These are phyloP conservation scores for Hypoxylon trugodes DNA, from an alignment of 495 filamentous ascomycete genomes.

Conservation along the genomic window DNA sequence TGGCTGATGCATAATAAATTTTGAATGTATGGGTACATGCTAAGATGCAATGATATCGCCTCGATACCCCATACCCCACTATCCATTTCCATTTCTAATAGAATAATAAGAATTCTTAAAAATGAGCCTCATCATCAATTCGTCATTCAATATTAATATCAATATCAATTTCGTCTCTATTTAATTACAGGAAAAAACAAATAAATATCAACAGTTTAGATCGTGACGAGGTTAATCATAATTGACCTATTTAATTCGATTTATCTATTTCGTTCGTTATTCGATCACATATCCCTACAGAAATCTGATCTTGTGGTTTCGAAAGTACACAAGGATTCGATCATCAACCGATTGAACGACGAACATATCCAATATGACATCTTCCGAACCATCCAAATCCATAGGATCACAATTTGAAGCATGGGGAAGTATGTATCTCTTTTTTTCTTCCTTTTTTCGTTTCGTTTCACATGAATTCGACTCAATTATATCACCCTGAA, in stretches of 20 bases:
- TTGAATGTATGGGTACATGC: too few relatives aligned
- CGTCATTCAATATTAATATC: neutral
- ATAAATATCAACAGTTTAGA: too few relatives aligned
- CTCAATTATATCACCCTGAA: neutral
- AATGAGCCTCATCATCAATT: conserved; percentile 26
- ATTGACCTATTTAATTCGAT: too few relatives aligned
- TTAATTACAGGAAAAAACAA: neutral
- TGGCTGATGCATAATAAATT: conserved; percentile 1
- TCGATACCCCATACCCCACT: conserved; percentile 4
- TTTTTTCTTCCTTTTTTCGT: neutral
- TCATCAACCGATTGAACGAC: neutral
- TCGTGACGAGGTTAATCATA: too few relatives aligned
- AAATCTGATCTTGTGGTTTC: neutral
- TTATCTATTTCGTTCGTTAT: too few relatives aligned
- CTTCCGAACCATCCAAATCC: conserved; percentile 56
- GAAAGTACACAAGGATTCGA: neutral
- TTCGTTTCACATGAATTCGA: too few relatives aligned
- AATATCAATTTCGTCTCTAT: neutral
- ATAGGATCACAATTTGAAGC: conserved; percentile 61
- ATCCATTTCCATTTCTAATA: conserved; percentile 9
- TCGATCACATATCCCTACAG: too few relatives aligned
- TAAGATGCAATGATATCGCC: too few relatives aligned
- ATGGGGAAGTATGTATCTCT: conserved; percentile 74
- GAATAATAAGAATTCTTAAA: conserved; percentile 15
- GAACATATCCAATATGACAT: conserved; percentile 44